Evolutionary conservation across 176 grass and related monocot species (phyloP).

Genomic region (Raddia guianensis): DNA sequence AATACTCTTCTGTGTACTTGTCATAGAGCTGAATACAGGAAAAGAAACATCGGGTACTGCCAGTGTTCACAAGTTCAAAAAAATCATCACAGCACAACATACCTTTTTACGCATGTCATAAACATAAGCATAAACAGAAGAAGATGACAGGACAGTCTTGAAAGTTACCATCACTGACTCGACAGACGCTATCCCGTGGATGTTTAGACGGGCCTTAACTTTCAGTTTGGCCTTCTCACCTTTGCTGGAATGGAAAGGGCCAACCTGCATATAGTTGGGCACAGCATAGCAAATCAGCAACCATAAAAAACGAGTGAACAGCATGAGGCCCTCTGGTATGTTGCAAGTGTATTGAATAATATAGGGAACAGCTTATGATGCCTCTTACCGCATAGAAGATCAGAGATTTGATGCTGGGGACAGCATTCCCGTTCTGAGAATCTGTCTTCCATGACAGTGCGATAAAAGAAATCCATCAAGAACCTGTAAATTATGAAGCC

Average conservation of each 20-base stretch:
- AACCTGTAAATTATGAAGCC: conserved; percentile 51
- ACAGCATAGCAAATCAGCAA: conserved; percentile 19
- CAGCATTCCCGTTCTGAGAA: conserved; percentile 55
- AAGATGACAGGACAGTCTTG: not conserved
- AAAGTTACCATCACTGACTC: conserved; percentile 71
- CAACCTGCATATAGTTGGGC: conserved; percentile 54
- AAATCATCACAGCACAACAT: too few relatives aligned
- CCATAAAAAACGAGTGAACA: not conserved
- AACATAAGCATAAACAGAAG: too few relatives aligned
- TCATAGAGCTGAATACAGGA: too few relatives aligned
- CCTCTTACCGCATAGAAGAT: conserved; percentile 65
- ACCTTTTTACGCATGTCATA: too few relatives aligned
- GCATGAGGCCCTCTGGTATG: conserved; percentile 1
- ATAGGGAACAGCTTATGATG: not conserved
- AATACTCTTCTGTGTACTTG: too few relatives aligned
- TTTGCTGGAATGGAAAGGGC: conserved; percentile 76
- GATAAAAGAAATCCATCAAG: conserved; percentile 81
- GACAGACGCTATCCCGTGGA: conserved; percentile 71
- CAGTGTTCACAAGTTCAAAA: too few relatives aligned
- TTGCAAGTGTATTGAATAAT: not conserved
- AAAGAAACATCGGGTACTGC: too few relatives aligned
- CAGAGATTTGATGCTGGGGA: conserved; percentile 70
- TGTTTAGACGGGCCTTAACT: conserved; percentile 73
- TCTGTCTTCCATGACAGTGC: conserved; percentile 75
- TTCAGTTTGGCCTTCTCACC: conserved; percentile 72